Evolutionary conservation across 768 basidiomycete species (phyloP).

Genomic region (Pseudohyphozyma bogoriensis): DNA sequence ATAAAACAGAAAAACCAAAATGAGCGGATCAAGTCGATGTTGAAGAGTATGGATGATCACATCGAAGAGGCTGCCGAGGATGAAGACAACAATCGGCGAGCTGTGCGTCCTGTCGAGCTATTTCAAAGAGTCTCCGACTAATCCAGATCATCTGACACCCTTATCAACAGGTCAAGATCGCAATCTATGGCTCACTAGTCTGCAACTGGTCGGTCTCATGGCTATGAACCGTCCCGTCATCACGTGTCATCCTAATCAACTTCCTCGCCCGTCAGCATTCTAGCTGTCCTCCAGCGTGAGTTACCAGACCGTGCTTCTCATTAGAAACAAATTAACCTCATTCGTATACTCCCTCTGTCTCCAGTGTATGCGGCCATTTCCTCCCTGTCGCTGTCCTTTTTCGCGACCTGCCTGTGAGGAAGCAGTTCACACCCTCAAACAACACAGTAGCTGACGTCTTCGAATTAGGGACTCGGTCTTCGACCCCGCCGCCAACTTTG

Average conservation of each 20-base stretch:
- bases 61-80: slow-evolving; percentile 67
- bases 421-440: too few relatives aligned
- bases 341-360: too few relatives aligned
- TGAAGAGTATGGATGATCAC: slow-evolving; percentile 84
- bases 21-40: slow-evolving; percentile 65
- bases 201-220: background rate
- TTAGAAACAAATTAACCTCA: too few relatives aligned
- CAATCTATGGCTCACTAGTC: background rate
- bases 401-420: slow-evolving; percentile 65
- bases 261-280: background rate
- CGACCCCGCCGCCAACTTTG: slow-evolving; percentile 40
- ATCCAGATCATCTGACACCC: too few relatives aligned
- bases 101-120: background rate
- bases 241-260: background rate
- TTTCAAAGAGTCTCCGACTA: slow-evolving; percentile 13
- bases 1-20: too few relatives aligned
- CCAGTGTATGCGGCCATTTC: slow-evolving; percentile 75
- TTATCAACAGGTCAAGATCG: slow-evolving; percentile 1
- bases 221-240: background rate
- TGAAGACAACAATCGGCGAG: slow-evolving; percentile 54
- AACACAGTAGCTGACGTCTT: too few relatives aligned
- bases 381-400: slow-evolving; percentile 64
- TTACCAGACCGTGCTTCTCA: too few relatives aligned
- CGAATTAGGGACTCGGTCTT: slow-evolving; percentile 28
- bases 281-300: background rate